Base-by-base conservation (phyloP, 164 flowering plant species). In the Magnolia officinalis region DNA sequence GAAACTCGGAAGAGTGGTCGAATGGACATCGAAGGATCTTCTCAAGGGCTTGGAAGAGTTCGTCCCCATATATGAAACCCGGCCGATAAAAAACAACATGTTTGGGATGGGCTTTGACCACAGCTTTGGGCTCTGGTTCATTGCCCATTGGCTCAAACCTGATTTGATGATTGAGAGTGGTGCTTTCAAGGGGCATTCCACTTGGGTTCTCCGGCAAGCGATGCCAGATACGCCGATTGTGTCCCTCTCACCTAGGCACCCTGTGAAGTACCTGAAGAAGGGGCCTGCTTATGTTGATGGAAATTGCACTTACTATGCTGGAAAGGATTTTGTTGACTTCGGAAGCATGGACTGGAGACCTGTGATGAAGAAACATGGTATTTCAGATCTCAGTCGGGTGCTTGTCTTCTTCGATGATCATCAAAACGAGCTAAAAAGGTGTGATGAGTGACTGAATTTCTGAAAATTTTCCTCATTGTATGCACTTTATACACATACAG, bases 111-210 rank as follows among this genome's bases (percentile, higher is more conserved):
- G 99, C 65, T 96, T 96, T 64, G 99, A 96, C 80, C 99, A 96
- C 81, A 96, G 99, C 87, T 96, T 94, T 78, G 99, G 99, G 72
- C 98, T 96, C 70, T 96, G 99, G 99, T 96, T 96, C 83, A 90
- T 96, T 73, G 83, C 98, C 2, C 84, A 86, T 19, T 92, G 99
- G 99, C 84, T 96, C 52, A 89, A 94, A 82, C 99, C 98, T 37
- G 96, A 92, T 59, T 72, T 96, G 72, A 88, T 96, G 97, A 92
- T 96, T 70, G 99, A 96, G 83, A 94, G 98, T 84, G 99, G 99
- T 71, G 98, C 98, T 73, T 96, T 96, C 83, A 96, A 94, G 84
- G 98, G 99, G 18, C 98, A 96, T 79, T 96, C 98, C 16, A 96
- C 99, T 31, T 96, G 99, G 99, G 95, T 96, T 58, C 81, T 96